A percentile compares a stretch with the other conserved stretches of the same genome.
phyloP scores from a whole-genome alignment of 331 rosid species.

The Prunus yedoensis region DNA sequence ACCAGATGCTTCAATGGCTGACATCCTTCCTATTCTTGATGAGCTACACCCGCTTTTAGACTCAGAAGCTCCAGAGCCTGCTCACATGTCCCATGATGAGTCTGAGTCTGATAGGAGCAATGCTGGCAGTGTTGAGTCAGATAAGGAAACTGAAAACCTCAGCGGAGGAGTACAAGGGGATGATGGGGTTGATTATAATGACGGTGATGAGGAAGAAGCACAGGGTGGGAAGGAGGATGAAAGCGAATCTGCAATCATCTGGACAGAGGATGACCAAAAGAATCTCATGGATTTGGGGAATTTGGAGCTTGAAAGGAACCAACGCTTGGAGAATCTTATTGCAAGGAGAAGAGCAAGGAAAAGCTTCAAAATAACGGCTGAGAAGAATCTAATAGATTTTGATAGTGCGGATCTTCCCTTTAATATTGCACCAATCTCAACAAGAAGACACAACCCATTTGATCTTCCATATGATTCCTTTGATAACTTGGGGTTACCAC shows the following conservation, averaged over 20 bases:
- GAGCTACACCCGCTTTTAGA: constrained; percentile 89
- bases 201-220: constrained; percentile 61
- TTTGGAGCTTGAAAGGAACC: constrained; percentile 91
- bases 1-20: constrained; percentile 97
- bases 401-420: constrained; percentile 60
- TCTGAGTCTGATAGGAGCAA: constrained; percentile 44
- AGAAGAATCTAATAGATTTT: constrained; percentile 86
- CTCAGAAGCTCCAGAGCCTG: constrained; percentile 50
- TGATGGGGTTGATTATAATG: constrained; percentile 46
- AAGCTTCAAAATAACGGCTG: constrained; percentile 44
- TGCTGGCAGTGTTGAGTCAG: constrained; percentile 60
- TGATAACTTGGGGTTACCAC: constrained; percentile 65
- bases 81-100: constrained; percentile 43
- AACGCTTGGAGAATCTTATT: constrained; percentile 82
- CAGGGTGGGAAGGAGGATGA: constrained; percentile 85
- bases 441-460: constrained; percentile 72
- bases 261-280: constrained; percentile 97
- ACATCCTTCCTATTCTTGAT: constrained; percentile 83
- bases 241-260: constrained; percentile 89
- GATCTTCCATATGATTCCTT: constrained; percentile 67
- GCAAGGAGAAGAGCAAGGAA: constrained; percentile 87
- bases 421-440: constrained; percentile 63
- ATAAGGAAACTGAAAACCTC: constrained; percentile 46
- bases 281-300: constrained; percentile 90
- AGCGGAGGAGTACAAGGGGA: constrained; percentile 44